Base-by-base conservation (phyloP, 148 eudicot species). In the Pouteria glomerata region DNA sequence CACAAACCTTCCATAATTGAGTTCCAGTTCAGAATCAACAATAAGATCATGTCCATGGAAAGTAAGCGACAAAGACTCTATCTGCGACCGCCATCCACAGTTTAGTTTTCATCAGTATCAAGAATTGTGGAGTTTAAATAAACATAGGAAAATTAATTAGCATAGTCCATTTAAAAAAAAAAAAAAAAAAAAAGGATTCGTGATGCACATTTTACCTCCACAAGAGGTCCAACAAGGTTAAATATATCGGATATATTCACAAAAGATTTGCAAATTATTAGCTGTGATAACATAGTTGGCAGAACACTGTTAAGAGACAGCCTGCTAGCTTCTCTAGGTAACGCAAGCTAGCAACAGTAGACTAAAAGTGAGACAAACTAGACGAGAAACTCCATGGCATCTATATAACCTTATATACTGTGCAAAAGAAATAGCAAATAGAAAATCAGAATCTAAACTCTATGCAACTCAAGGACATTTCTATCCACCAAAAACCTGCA, bases 21-120 rank as follows among this genome's bases (percentile, higher is more conserved):
- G 94, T 81, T 95, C 99, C 82, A 95, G 81, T 66, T 84, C 82
- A 55, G 98, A 83, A 82, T 93, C 98, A 75, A 93, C 91, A 5
- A 93, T 84, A 21, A 95, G 90, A 82, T 95, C 99, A 72, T 95
- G 99, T 13, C 99, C 99, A 55, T 95, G 99, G 78, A 92, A 95
- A 68, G 99, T 95, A 58, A 95, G 96, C 2, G 99, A 92, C 14
- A 95, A 77, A 71, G 99, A 95, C 77, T 95, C 99, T 68, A 95
- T 95, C 99, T 95, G 97, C 90, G 87, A 26, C 16, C 35, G 53
- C 64, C 70, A 63, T n/a, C n/a, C 57, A 64, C 30, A 33, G 23
- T 53, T 71, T 15, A 71, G 42, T 18, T 41, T 35, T 64, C 34
- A 55, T 63, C 63, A 48, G 14, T 23, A 42, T 42, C 33, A 58